These are phyloP conservation scores for Coemansia sp. DNA, from an alignment of 192 early-diverging fungal genomes.

Conservation along the genomic window DNA sequence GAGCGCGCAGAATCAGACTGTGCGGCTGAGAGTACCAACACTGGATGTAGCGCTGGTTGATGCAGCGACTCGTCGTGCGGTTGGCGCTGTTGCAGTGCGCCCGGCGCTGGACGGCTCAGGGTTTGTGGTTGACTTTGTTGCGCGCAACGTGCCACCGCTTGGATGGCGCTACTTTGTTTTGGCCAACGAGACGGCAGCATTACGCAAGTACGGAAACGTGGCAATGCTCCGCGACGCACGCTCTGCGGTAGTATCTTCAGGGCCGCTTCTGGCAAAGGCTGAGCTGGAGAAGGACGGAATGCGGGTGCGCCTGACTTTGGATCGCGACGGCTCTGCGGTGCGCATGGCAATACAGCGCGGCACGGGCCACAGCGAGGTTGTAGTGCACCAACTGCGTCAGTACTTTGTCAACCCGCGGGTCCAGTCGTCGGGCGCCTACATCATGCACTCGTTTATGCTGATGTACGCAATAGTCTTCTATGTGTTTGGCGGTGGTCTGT, in stretches of 20 bases:
- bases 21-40: constrained; percentile 28
- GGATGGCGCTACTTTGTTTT: constrained; percentile 28
- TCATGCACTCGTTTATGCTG: constrained; percentile 54
- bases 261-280: background rate
- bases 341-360: constrained; percentile 3
- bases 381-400: constrained; percentile 35
- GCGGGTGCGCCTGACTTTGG: constrained; percentile 15
- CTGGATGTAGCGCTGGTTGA: constrained; percentile 24
- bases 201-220: background rate
- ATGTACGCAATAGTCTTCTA: constrained; percentile 43
- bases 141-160: constrained; percentile 22
- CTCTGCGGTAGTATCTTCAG: background rate
- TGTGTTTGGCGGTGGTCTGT: constrained; percentile 27
- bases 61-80: background rate
- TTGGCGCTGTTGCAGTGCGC: constrained; percentile 4
- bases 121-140: constrained; percentile 34
- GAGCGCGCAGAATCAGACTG: constrained; percentile 26
- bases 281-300: constrained; percentile 16
- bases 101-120: background rate
- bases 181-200: background rate
- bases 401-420: constrained; percentile 46
- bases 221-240: background rate
- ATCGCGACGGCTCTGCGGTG: constrained; percentile 6
- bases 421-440: constrained; percentile 49
- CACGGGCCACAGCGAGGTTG: background rate